Conservation (phyloP, 2,329 filamentous ascomycete genomes). For the Colletotrichum sp. region DNA sequence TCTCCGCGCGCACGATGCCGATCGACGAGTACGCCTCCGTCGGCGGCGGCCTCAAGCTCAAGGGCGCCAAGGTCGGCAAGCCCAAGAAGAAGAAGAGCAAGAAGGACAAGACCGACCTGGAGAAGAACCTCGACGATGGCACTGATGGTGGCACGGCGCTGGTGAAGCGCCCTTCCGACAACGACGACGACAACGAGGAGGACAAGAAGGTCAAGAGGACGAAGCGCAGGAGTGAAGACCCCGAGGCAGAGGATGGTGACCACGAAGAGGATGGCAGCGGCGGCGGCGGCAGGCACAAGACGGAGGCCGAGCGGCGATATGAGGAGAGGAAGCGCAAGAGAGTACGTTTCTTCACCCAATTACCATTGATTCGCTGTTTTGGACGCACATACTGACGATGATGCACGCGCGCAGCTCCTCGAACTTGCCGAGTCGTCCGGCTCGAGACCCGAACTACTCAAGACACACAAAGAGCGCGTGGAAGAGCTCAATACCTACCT, state of each 20-base stretch:
- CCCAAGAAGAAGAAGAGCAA: constrained; percentile 73
- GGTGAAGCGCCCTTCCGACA: constrained; percentile 45
- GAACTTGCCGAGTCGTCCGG: constrained; percentile 71
- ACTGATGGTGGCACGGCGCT: constrained; percentile 39
- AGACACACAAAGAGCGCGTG: constrained; percentile 96
- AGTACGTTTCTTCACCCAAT: constrained; percentile 54
- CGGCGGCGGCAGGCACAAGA: constrained; percentile 63
- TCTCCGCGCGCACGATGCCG: constrained; percentile 56
- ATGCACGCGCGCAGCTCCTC: constrained; percentile 64
- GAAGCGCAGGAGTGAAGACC: constrained; percentile 28
- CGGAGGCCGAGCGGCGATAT: constrained; percentile 80
- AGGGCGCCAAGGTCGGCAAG: constrained; percentile 72
- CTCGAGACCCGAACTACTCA: constrained; percentile 76
- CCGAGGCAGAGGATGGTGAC: constrained; percentile 33
- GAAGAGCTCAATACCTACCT: constrained; percentile 96
- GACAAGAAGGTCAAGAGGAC: constrained; percentile 23
- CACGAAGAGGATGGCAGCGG: constrained; percentile 34
- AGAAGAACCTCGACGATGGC: constrained; percentile 48
- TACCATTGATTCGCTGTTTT: not conserved
- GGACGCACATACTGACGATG: not conserved
- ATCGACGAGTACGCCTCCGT: constrained; percentile 75
- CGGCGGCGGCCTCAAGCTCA: constrained; percentile 82
- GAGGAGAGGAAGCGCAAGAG: constrained; percentile 83
- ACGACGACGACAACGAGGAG: constrained; percentile 30
- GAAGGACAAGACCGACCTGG: constrained; percentile 51